These are phyloP conservation scores for Pseudovirgaria hyperparasitica DNA, from an alignment of 2,329 filamentous ascomycete genomes.

Conservation along the genomic window DNA sequence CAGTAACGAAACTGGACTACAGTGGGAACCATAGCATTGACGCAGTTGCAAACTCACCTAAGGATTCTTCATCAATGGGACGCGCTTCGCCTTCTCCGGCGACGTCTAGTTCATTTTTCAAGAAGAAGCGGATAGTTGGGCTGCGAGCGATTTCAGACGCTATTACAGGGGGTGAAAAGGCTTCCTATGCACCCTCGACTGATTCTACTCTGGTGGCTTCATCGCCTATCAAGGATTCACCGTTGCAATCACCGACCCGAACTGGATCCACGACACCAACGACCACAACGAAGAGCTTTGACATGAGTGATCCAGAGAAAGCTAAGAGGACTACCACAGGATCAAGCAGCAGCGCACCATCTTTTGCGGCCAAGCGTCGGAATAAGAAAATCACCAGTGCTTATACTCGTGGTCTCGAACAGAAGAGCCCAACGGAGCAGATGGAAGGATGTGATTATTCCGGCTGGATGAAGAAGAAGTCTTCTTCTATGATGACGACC, in stretches of 20 bases:
- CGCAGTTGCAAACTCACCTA: constrained; percentile 27
- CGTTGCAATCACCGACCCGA: constrained; percentile 51
- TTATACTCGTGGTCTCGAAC: constrained; percentile 74
- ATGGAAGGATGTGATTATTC: constrained; percentile 83
- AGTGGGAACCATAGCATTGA: constrained; percentile 33
- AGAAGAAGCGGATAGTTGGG: constrained; percentile 45
- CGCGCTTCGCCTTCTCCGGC: constrained; percentile 32
- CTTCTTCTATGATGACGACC: constrained; percentile 86
- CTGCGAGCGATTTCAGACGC: constrained; percentile 75
- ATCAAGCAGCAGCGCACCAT: constrained; percentile 29
- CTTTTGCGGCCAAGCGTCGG: constrained; percentile 34
- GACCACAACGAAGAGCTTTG: constrained; percentile 56
- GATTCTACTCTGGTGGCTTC: constrained; percentile 18
- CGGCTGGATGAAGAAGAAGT: constrained; percentile 99
- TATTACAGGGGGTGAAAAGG: constrained; percentile 42
- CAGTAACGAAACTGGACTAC: constrained; percentile 45
- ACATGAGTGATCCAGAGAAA: constrained; percentile 58
- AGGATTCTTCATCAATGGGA: constrained; percentile 35
- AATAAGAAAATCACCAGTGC: constrained; percentile 92
- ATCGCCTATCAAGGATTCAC: constrained; percentile 38
- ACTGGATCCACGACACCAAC: constrained; percentile 63
- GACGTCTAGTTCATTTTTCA: constrained; percentile 23
- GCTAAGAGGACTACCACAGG: constrained; percentile 25
- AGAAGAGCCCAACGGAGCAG: constrained; percentile 69
- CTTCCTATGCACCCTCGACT: constrained; percentile 28